Evolutionary conservation across 1,139 yeast species (phyloP), one percentile per base, ranked within the genome.

Genomic region (Nakaseomyces glabratus): DNA sequence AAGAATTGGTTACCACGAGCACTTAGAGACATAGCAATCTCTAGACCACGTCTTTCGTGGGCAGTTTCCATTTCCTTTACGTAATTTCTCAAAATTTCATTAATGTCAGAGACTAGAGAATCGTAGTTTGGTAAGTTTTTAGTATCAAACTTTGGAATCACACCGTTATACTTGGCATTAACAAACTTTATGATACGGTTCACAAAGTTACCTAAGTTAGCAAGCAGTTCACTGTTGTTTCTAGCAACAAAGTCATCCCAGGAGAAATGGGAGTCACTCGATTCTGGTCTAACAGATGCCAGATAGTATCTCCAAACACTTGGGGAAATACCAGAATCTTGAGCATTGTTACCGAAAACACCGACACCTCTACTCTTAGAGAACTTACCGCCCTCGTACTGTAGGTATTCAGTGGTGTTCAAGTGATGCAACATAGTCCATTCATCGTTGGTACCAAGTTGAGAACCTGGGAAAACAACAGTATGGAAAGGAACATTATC

Each of bases 401-500:
- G 97, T 54, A 90, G 69, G 57, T 90, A 90, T 63, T 90, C 99
- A 11, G 99, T 90, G 35, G 98, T 88, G 55, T 79, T 82, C 48
- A 90, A 64, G 60, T 88, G 95, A 55, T 85, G 85, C 48, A 88
- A 70, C 73, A 75, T 79, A 40, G 96, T 88, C 97, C 97, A 90
- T 31, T 68, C 55, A 40, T 88, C 93, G 18, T 70, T 65, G 15
- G 98, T 88, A 60, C 97, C 99, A 34, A 90, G 65, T 61, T 79
- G 81, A 26, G 94, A 66, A 31, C 93, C 76, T 42, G 99, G 99
- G 84, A 88, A 90, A 39, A 90, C 93, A 40, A 93, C 98, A 1
- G 95, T 82, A 57, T 90, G 99, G 84, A 90, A 90, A 25, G 97
- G 97, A 49, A 88, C 96, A 55, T 90, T 90, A 61, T 90, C 99